A percentile compares a stretch with the other conserved stretches of the same genome.
Conservation (phyloP, 2,329 filamentous ascomycete species). For the Coniella vitis region DNA sequence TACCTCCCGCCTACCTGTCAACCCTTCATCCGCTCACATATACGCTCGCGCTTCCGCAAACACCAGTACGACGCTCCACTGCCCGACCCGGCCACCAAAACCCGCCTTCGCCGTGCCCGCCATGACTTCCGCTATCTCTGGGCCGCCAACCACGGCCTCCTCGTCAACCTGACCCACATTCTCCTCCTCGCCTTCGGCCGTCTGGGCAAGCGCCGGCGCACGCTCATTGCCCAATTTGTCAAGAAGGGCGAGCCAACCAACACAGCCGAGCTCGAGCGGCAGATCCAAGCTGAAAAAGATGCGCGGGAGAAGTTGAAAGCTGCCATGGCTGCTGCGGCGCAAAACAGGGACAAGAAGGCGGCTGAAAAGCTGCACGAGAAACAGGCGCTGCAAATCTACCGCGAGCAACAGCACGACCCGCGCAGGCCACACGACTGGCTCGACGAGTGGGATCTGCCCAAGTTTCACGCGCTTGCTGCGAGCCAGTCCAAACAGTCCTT, state of each 20-base stretch:
- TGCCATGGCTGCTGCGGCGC: too few species aligned
- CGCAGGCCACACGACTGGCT: slow-evolving; percentile 32
- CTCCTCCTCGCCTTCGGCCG: slow-evolving; percentile 47
- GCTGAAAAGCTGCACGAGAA: neutral
- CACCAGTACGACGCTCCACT: slow-evolving; percentile 24
- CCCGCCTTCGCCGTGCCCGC: slow-evolving; percentile 34
- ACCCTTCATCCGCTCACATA: slow-evolving; percentile 34
- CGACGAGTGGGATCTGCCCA: slow-evolving; percentile 42
- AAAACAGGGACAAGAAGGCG: too few species aligned
- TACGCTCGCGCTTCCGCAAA: slow-evolving; percentile 40
- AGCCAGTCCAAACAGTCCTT: slow-evolving; percentile 30
- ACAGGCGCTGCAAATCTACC: neutral
- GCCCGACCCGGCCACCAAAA: neutral
- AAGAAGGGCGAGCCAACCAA: slow-evolving; percentile 30
- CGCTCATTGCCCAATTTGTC: slow-evolving; percentile 37
- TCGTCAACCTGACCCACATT: slow-evolving; percentile 38
- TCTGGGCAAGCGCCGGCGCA: slow-evolving; percentile 41
- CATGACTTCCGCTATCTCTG: slow-evolving; percentile 40
- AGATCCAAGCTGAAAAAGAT: too few species aligned
- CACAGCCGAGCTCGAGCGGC: slow-evolving; percentile 32
- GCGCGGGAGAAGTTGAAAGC: too few species aligned
- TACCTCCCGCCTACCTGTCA: slow-evolving; percentile 51
- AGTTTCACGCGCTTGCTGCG: slow-evolving; percentile 33
- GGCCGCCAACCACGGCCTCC: slow-evolving; percentile 46
- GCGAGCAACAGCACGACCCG: too few species aligned